Base-by-base conservation (phyloP, 495 filamentous ascomycete species). In the Aspergillus heteromorphus region DNA sequence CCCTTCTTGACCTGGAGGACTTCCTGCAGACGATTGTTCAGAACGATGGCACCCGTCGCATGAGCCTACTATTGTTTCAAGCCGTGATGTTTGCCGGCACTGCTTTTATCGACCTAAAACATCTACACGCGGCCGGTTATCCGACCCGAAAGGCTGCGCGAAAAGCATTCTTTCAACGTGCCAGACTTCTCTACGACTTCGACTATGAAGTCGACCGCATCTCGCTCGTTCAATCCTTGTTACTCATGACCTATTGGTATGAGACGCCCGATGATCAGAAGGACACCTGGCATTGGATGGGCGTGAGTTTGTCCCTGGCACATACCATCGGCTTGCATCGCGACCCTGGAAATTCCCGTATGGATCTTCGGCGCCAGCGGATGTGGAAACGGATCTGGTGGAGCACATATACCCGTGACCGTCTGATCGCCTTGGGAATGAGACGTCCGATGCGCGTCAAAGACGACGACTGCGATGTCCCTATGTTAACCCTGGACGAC, bases 331-430 rank as follows among this genome's bases (percentile, higher is more conserved):
- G 89, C 8, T 74, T 93, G 2, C 87, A 95, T 68, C 84, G 87
- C 40, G 86, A 95, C 61, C 89, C 89, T 30, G 83, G 78, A 4
- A 84, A 86, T 38, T 87, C 84, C 38, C 83, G 78, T 54, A 89
- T 92, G 86, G 78, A 85, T 23, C 61, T 76, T 17, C 77, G 81
- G 49, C 82, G 83, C 65, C 85, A 88, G 61, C 84, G 81, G 55
- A 73, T 95, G 57, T 92, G 89, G 88, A 95, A 91, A 68, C 77
- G 89, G 29, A 89, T 96, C 51, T 96, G 91, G 91, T 96, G 91
- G 91, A 91, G 87, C 45, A 91, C 87, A 52, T 93, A 92, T 61
- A 93, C 92, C 78, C 83, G 90, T 40, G 91, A 96, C 69, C 87
- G 89, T 40, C 70, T 95, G 30, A 87, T 96, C 54, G 91, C 91